A percentile compares a stretch with the other conserved stretches of the same genome.
Evolutionary conservation across 2,329 filamentous ascomycete species (phyloP).

Genomic region (Fusarium abutilonis): DNA sequence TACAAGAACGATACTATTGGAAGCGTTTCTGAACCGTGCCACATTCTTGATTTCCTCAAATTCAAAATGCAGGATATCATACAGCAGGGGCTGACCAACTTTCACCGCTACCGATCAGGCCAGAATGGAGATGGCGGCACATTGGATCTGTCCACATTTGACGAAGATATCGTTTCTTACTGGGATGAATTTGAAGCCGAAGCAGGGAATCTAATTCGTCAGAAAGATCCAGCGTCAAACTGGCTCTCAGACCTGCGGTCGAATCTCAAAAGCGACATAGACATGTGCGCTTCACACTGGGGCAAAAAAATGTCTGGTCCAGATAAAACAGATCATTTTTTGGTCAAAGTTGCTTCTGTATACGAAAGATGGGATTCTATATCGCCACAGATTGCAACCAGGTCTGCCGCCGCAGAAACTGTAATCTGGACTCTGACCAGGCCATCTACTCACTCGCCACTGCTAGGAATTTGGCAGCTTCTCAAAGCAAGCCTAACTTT

Average conservation of each 20-base stretch:
- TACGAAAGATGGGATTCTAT: neutral
- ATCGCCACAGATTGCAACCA: neutral
- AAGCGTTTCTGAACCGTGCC: neutral
- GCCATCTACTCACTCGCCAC: neutral
- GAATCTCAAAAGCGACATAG: neutral
- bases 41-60: neutral
- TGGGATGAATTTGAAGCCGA: slow-evolving; percentile 2
- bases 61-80: neutral
- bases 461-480: neutral
- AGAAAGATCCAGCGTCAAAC: neutral
- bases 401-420: neutral
- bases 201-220: neutral
- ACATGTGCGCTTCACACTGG: neutral
- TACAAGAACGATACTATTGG: neutral
- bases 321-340: neutral
- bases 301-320: neutral
- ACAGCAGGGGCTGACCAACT: neutral
- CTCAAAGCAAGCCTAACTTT: slow-evolving; percentile 11
- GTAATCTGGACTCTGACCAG: neutral
- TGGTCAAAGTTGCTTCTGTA: neutral
- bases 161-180: neutral
- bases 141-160: neutral
- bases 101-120: neutral
- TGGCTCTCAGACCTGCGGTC: neutral
- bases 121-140: too few species aligned